Conservation (phyloP, 805 yeast genomes). For the Spencermartinsiella europaea region DNA sequence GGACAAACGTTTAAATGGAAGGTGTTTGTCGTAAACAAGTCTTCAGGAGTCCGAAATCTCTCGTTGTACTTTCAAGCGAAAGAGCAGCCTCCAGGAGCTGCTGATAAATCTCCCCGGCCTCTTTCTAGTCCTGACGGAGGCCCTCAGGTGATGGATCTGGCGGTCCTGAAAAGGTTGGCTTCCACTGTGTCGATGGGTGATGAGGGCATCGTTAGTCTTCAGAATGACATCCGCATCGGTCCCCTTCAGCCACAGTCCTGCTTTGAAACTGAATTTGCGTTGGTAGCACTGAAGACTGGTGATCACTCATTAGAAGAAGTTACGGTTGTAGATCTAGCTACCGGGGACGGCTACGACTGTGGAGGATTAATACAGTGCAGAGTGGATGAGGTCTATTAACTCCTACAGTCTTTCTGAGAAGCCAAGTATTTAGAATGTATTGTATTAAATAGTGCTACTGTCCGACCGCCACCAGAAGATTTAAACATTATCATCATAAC, state of each 20-base stretch:
- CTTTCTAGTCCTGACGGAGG: conserved; percentile 8
- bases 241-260: conserved; percentile 56
- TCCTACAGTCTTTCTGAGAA: neutral
- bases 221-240: conserved; percentile 62
- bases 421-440: neutral
- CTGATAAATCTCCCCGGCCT: conserved; percentile 8
- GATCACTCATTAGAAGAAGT: conserved; percentile 59
- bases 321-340: conserved; percentile 54
- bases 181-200: conserved; percentile 37
- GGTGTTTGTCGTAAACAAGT: conserved; percentile 59
- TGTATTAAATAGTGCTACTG: neutral
- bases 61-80: conserved; percentile 41
- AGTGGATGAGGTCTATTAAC: neutral
- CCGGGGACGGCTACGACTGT: conserved; percentile 67
- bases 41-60: conserved; percentile 46
- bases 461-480: too few relatives aligned
- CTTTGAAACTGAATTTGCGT: conserved; percentile 55
- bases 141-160: conserved; percentile 12
- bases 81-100: conserved; percentile 21
- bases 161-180: conserved; percentile 33
- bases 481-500: too few relatives aligned
- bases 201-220: conserved; percentile 56
- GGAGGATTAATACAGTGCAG: conserved; percentile 46
- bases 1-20: conserved; percentile 62
- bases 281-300: conserved; percentile 63